These are phyloP conservation scores for Claviceps capensis DNA, from an alignment of 2,329 filamentous ascomycete genomes.

Conservation along the genomic window DNA sequence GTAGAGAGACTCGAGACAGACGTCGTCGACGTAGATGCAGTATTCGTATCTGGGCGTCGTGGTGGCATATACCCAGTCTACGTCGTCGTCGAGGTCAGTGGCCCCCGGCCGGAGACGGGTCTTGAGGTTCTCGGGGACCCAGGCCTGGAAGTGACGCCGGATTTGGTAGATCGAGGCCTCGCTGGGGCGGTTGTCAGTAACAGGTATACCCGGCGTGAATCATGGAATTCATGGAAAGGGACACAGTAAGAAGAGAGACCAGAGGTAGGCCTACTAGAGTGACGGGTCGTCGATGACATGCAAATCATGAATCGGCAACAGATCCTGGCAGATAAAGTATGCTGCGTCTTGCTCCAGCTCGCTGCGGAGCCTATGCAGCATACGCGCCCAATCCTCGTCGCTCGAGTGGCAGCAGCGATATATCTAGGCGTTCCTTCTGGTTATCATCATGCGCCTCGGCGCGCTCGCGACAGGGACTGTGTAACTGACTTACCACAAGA, in stretches of 20 bases:
- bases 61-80: neutral
- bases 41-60: conserved; percentile 1
- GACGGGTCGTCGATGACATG: neutral
- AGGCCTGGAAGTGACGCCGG: conserved; percentile 1
- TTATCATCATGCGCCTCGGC: neutral
- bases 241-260: neutral
- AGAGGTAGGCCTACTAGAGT: neutral
- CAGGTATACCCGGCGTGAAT: neutral
- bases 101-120: neutral
- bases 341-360: neutral
- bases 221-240: too few relatives aligned
- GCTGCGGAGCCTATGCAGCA: neutral
- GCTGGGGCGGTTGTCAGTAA: neutral
- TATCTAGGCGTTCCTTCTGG: neutral
- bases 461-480: neutral
- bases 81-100: neutral
- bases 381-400: neutral
- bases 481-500: neutral
- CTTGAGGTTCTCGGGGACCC: conserved; percentile 1
- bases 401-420: conserved; percentile 1
- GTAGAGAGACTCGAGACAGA: neutral
- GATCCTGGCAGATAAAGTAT: neutral
- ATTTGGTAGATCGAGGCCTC: conserved; percentile 1
- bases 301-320: neutral
- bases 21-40: conserved; percentile 1